These are phyloP conservation scores for Stylonectria norvegica DNA, from an alignment of 2,329 filamentous ascomycete species.

Conservation along the genomic window DNA sequence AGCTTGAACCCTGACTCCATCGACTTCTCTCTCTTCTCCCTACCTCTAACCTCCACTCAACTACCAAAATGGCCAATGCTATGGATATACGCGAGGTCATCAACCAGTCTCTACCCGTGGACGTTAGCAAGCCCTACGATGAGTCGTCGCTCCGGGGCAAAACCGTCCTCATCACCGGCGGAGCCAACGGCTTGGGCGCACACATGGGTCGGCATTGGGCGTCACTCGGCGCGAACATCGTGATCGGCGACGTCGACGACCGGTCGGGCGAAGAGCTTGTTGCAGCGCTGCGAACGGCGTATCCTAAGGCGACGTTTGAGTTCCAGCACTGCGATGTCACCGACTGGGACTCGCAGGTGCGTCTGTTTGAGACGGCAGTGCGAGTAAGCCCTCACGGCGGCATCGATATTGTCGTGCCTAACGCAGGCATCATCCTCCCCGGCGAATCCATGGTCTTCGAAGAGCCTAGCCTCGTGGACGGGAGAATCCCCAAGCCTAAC, in stretches of 20 bases:
- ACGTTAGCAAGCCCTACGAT: constrained; percentile 43
- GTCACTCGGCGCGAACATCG: constrained; percentile 53
- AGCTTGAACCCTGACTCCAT: not conserved
- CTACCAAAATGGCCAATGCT: too few relatives aligned
- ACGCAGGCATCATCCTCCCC: constrained; percentile 56
- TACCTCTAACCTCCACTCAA: not conserved
- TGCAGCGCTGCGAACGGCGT: constrained; percentile 44
- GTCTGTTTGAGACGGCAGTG: constrained; percentile 58
- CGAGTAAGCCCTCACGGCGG: constrained; percentile 51
- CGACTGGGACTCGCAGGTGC: constrained; percentile 60
- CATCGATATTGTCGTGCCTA: constrained; percentile 63
- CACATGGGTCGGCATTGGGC: constrained; percentile 54
- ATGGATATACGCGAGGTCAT: constrained; percentile 24
- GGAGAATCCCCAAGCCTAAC: constrained; percentile 41
- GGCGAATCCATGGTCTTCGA: constrained; percentile 41
- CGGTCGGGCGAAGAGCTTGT: constrained; percentile 52
- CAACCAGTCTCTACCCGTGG: constrained; percentile 42
- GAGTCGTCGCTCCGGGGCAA: constrained; percentile 47
- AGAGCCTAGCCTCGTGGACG: constrained; percentile 41
- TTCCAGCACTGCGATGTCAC: constrained; percentile 64
- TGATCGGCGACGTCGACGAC: constrained; percentile 62
- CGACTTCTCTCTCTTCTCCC: not conserved
- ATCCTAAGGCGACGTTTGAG: constrained; percentile 43
- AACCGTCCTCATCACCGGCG: constrained; percentile 62
- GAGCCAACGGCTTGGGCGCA: constrained; percentile 58